Percentiles rank a stretch among this genome's conserved stretches.
Conservation (phyloP, 306 rosid genomes). For the Corylus avellana region DNA sequence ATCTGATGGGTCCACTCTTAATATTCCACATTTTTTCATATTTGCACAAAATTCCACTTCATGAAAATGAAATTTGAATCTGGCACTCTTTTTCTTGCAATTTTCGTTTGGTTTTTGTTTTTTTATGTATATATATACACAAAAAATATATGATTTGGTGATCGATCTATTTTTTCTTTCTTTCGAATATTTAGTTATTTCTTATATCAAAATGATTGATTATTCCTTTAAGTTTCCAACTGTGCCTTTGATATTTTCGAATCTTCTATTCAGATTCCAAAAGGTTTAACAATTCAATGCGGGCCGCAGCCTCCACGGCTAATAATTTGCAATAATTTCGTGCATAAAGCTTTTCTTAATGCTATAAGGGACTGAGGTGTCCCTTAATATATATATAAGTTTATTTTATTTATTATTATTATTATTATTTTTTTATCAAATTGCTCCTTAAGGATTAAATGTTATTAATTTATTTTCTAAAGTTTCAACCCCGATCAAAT, state of each 20-base stretch:
- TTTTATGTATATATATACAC: background rate
- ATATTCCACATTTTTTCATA: background rate
- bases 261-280: slow-evolving; percentile 10
- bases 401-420: too few relatives aligned
- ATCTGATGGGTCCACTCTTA: slow-evolving; percentile 11
- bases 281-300: slow-evolving; percentile 21
- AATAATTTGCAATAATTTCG: slow-evolving; percentile 40
- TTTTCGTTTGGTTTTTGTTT: background rate
- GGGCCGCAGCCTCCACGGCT: slow-evolving; percentile 39
- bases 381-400: too few relatives aligned
- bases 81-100: too few relatives aligned
- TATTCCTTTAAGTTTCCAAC: slow-evolving; percentile 7
- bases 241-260: slow-evolving; percentile 4
- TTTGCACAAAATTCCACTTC: background rate
- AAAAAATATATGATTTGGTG: too few relatives aligned
- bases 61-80: too few relatives aligned
- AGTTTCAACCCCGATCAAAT: too few relatives aligned
- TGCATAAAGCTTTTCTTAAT: background rate
- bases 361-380: too few relatives aligned
- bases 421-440: too few relatives aligned
- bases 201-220: background rate
- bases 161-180: too few relatives aligned
- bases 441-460: too few relatives aligned
- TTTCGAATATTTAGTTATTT: background rate
- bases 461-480: too few relatives aligned